Base-by-base conservation (phyloP, 202 grass and related monocot genomes). In the Brachypodium distachyon region DNA sequence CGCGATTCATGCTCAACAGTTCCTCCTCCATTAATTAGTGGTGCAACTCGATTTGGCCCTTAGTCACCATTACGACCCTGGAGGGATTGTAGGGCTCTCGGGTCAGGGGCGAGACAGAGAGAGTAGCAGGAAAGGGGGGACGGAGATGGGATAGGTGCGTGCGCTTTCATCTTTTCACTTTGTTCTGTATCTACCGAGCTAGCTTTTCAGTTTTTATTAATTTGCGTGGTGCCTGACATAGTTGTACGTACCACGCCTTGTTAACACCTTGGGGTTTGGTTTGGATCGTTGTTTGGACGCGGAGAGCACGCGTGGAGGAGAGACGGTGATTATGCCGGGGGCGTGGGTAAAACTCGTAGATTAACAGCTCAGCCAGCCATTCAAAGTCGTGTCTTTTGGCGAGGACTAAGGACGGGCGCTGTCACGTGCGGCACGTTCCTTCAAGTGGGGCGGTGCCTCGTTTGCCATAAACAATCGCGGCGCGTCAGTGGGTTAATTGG, bases 141-240 rank as follows among this genome's bases (percentile, higher is more conserved):
- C 6, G 37, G 61, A 6, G 81, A 88, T 79, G 85, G 61, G 85
- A 87, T 72, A 77, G 76, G 63, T 50, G 76, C 64, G 81, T 65
- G 81, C 31, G 61, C 81, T 76, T 84, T 88, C 76, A 43, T 88
- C 81, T 81, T 88, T 88, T 84, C 81, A 76, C 86, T 88, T 88
- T 84, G 76, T 76, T 72, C 68, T 74, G 23, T 52, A 50, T 49
- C 70, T 47, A 64, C 72, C 81, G 28, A 36, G 48, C 41, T 37
- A 52, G 50, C 80, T 83, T 83, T 88, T 63, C n/a, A 12, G 78
- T 70, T 55, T n/a, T 77, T 71, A 62, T 81, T 61, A 86, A 69
- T 68, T 43, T 3, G n/a, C 7, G 81, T 6, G 50, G 72, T 52
- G 19, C 72, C 64, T 58, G 61, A 40, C 66, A 40, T 8, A 9